phyloP scores from a whole-genome alignment of 192 early-diverging fungal genomes.

The Radiomyces spectabilis region DNA sequence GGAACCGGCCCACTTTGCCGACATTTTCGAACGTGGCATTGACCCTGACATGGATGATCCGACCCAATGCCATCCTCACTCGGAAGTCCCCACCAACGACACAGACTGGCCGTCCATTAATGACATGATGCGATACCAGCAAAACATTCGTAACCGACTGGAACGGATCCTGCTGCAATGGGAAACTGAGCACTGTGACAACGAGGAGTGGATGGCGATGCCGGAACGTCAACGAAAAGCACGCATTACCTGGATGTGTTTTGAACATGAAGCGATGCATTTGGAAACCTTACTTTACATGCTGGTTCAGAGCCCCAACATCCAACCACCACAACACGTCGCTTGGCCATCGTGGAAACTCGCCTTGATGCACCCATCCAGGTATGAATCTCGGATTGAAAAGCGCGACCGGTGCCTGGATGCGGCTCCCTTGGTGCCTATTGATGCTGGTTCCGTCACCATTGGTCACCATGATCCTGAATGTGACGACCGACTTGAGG shows the following conservation, averaged over 20 bases:
- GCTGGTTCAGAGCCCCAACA: slow-evolving; percentile 62
- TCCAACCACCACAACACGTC: slow-evolving; percentile 38
- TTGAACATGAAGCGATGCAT: slow-evolving; percentile 94
- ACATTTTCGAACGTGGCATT: slow-evolving; percentile 93
- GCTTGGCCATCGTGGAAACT: slow-evolving; percentile 17
- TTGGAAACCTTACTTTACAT: slow-evolving; percentile 90
- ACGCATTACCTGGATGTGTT: slow-evolving; percentile 76
- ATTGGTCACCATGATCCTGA: slow-evolving; percentile 65
- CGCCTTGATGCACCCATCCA: background rate
- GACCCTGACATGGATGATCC: slow-evolving; percentile 81
- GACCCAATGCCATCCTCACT: slow-evolving; percentile 70
- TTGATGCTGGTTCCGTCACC: slow-evolving; percentile 7
- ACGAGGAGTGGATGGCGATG: slow-evolving; percentile 10
- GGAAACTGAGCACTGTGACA: slow-evolving; percentile 14
- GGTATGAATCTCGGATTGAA: slow-evolving; percentile 19
- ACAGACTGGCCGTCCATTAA: slow-evolving; percentile 66
- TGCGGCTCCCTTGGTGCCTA: background rate
- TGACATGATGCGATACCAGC: slow-evolving; percentile 59
- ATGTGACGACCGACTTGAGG: slow-evolving; percentile 27
- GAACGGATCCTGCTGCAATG: slow-evolving; percentile 30
- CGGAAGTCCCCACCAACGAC: slow-evolving; percentile 39
- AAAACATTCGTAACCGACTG: slow-evolving; percentile 53
- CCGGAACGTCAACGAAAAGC: slow-evolving; percentile 28
- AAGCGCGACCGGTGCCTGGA: background rate
- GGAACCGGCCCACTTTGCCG: slow-evolving; percentile 52